These are phyloP conservation scores for Achaetomium macrosporum DNA, from an alignment of 2,329 filamentous ascomycete genomes.

Conservation along the genomic window DNA sequence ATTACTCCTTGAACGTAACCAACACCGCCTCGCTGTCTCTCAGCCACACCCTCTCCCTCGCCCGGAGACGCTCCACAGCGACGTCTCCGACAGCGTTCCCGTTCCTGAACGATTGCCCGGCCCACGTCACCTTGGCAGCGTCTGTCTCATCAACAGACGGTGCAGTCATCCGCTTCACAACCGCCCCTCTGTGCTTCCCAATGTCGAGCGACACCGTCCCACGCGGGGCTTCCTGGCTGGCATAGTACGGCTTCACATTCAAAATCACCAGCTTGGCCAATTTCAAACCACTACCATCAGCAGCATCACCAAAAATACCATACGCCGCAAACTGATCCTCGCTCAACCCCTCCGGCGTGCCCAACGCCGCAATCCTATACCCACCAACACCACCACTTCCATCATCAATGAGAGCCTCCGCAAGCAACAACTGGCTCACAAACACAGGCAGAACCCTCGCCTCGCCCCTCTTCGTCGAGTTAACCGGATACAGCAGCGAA, in stretches of 20 bases:
- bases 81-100: constrained; percentile 12
- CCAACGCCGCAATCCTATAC: constrained; percentile 14
- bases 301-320: constrained; percentile 5
- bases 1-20: constrained; percentile 2
- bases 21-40: constrained; percentile 18
- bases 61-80: constrained; percentile 5
- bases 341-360: constrained; percentile 7
- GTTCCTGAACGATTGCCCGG: constrained; percentile 18
- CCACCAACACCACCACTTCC: not conserved
- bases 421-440: constrained; percentile 19
- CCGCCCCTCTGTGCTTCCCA: constrained; percentile 11
- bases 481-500: constrained; percentile 16
- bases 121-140: constrained; percentile 19
- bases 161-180: constrained; percentile 21
- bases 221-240: constrained; percentile 1
- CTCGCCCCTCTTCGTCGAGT: constrained; percentile 15
- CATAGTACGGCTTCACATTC: constrained; percentile 20
- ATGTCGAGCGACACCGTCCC: constrained; percentile 10
- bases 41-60: constrained; percentile 3
- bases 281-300: not conserved
- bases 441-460: constrained; percentile 20
- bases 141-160: constrained; percentile 19
- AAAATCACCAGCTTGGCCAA: constrained; percentile 14
- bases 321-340: constrained; percentile 17
- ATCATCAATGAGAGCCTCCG: constrained; percentile 12